These are phyloP conservation scores for Pseudovirgaria hyperparasitica DNA, from an alignment of 2,329 filamentous ascomycete species.

Conservation along the genomic window DNA sequence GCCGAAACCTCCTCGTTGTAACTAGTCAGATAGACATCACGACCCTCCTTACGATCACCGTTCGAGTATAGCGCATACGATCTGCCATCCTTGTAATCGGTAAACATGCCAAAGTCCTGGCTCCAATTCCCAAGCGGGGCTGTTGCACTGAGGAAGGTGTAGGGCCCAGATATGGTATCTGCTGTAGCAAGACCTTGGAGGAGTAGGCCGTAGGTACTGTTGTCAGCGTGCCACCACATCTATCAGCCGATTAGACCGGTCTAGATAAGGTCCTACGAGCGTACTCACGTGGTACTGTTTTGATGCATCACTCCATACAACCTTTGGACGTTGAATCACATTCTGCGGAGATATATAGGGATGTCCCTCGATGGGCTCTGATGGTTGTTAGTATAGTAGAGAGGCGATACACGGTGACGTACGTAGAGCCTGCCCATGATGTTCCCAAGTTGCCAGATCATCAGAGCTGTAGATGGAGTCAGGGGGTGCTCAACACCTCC, in stretches of 20 bases:
- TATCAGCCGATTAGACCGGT: conserved; percentile 9
- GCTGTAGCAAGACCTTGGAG: conserved; percentile 45
- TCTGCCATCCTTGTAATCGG: conserved; percentile 44
- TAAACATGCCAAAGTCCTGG: conserved; percentile 49
- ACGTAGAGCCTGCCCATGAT: conserved; percentile 44
- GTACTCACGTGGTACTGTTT: conserved; percentile 42
- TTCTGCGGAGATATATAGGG: conserved; percentile 41
- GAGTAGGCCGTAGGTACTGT: conserved; percentile 42
- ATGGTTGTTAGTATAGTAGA: not conserved
- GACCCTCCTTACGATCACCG: conserved; percentile 40
- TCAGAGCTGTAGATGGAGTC: conserved; percentile 45
- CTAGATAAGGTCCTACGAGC: not conserved
- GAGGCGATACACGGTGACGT: conserved; percentile 8
- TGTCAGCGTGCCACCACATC: conserved; percentile 52
- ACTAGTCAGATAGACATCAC: conserved; percentile 44
- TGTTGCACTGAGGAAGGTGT: conserved; percentile 40
- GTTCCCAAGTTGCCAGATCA: conserved; percentile 47
- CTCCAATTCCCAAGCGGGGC: conserved; percentile 49
- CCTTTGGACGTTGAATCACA: conserved; percentile 51
- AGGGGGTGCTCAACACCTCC: too few species aligned
- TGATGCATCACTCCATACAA: conserved; percentile 42
- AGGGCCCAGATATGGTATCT: conserved; percentile 40
- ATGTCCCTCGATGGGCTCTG: conserved; percentile 38
- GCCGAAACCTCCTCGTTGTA: conserved; percentile 41
- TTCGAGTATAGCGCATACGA: conserved; percentile 48